A percentile compares a stretch with the other conserved stretches of the same genome.
These are phyloP conservation scores for Solanum rostratum DNA, from an alignment of 257 asterid species.

Conservation along the genomic window DNA sequence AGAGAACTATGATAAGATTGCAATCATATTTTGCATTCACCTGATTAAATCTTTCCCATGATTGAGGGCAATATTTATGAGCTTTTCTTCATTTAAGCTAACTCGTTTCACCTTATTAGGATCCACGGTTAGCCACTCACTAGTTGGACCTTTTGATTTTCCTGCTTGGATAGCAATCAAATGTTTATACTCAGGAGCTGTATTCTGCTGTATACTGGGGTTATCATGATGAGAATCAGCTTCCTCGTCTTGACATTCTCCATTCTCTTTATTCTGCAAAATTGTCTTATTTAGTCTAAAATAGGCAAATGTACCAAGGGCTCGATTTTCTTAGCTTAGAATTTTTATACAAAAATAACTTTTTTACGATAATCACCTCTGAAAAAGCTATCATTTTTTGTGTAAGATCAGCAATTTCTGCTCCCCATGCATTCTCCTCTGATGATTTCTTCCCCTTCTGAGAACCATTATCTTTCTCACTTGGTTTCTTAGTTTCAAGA, in stretches of 20 bases:
- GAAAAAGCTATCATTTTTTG: background rate
- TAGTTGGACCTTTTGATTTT: constrained; percentile 53
- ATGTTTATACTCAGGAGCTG: constrained; percentile 39
- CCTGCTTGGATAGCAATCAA: constrained; percentile 54
- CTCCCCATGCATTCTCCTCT: constrained; percentile 54
- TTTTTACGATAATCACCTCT: constrained; percentile 9
- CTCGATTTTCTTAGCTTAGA: background rate
- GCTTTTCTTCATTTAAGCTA: constrained; percentile 78
- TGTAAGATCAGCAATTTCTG: constrained; percentile 27
- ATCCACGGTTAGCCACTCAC: constrained; percentile 40
- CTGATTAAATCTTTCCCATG: constrained; percentile 61
- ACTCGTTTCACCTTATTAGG: constrained; percentile 47
- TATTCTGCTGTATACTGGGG: constrained; percentile 11
- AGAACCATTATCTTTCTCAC: constrained; percentile 14
- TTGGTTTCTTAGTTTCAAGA: constrained; percentile 28
- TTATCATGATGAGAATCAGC: constrained; percentile 24
- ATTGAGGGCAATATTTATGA: constrained; percentile 44
- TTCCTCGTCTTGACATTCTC: constrained; percentile 21
- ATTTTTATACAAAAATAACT: background rate
- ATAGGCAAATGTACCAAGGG: background rate
- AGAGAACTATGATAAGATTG: background rate
- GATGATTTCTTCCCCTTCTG: constrained; percentile 18
- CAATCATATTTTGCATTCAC: constrained; percentile 6
- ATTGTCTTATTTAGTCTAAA: background rate
- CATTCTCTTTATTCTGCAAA: constrained; percentile 19